phyloP scores from a whole-genome alignment of 345 rosid genomes.

The Syzygium aromaticum region DNA sequence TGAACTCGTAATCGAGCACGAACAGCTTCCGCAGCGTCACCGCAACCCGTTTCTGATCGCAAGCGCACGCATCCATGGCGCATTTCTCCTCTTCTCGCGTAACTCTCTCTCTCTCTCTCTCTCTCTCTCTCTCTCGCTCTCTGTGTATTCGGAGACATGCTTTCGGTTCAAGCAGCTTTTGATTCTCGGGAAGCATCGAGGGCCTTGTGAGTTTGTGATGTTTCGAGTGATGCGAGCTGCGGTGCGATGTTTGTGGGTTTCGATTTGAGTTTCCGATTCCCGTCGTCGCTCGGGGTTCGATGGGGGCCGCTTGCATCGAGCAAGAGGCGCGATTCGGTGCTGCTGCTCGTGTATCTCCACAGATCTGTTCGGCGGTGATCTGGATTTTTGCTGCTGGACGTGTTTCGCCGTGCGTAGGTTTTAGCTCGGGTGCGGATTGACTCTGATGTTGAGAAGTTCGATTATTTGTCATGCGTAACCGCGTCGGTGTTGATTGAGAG shows the following conservation, averaged over 20 bases:
- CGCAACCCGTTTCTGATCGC: not conserved
- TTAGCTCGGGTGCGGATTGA: not conserved
- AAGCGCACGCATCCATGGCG: constrained; percentile 5
- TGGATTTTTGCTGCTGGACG: not conserved
- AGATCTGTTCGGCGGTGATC: not conserved
- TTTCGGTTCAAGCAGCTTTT: not conserved
- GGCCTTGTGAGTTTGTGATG: not conserved
- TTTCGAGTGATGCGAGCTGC: not conserved
- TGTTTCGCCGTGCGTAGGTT: not conserved
- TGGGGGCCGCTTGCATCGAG: not conserved
- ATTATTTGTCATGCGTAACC: no score
- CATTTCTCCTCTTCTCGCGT: constrained; percentile 13
- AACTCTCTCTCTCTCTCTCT: constrained; percentile 1
- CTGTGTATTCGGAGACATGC: not conserved
- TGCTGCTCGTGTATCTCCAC: not conserved
- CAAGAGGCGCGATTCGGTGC: not conserved
- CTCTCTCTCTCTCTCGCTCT: not conserved
- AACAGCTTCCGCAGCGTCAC: not conserved
- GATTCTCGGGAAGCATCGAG: not conserved
- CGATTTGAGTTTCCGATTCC: not conserved
- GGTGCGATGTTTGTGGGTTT: not conserved
- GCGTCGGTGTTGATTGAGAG: not conserved
- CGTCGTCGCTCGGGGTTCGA: not conserved
- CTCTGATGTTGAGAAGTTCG: no score
- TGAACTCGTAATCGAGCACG: not conserved